A percentile compares a stretch with the other conserved stretches of the same genome.
Evolutionary conservation across 345 rosid species (phyloP).

Genomic region (Eutrema heterophyllum): DNA sequence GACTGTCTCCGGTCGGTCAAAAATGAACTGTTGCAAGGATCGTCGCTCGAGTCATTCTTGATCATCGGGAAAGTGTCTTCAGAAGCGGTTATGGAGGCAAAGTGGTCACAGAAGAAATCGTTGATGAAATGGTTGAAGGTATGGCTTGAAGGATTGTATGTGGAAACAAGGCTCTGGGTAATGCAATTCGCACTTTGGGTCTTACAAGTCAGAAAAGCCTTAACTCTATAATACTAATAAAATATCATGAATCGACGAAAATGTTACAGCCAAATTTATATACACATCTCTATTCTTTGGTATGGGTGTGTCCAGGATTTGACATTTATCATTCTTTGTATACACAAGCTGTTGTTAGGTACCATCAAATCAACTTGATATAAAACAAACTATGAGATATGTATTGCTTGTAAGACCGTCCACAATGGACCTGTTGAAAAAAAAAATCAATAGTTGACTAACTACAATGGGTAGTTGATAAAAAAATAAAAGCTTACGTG

Average conservation of each 20-base stretch:
- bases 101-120: conserved; percentile 55
- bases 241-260: neutral
- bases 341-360: conserved; percentile 7
- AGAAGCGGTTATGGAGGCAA: conserved; percentile 78
- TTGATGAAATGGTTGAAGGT: conserved; percentile 39
- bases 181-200: conserved; percentile 70
- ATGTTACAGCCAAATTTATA: neutral
- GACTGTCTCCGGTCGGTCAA: conserved; percentile 92
- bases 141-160: conserved; percentile 57
- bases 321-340: conserved; percentile 22
- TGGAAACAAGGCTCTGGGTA: conserved; percentile 60
- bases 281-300: conserved; percentile 21
- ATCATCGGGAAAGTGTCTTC: conserved; percentile 83
- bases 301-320: conserved; percentile 7
- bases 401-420: too few species aligned
- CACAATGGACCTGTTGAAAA: too few species aligned
- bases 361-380: conserved; percentile 3
- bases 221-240: conserved; percentile 29
- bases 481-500: too few species aligned
- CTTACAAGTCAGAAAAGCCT: conserved; percentile 53
- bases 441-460: too few species aligned
- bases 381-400: too few species aligned
- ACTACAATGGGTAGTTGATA: too few species aligned
- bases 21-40: conserved; percentile 69
- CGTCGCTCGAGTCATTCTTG: conserved; percentile 69